Percentiles rank a stretch among this genome's conserved stretches.
Conservation (phyloP, 1,284 basidiomycete species). For the Termitomyces sp. region DNA sequence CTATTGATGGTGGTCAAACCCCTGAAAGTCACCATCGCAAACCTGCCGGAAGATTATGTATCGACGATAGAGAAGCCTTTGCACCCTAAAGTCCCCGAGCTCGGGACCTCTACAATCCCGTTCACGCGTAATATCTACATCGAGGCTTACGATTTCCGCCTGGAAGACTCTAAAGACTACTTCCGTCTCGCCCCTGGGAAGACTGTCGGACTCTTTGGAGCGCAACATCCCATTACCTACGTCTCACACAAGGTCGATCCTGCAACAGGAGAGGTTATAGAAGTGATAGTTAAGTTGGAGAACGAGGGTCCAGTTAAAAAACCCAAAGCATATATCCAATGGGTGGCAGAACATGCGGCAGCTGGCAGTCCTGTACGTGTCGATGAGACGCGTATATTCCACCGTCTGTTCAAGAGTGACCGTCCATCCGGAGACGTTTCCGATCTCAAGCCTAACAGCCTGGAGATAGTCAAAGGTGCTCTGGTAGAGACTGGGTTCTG, state of each 20-base stretch:
- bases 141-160: constrained; percentile 90
- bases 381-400: constrained; percentile 90
- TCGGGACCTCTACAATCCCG: constrained; percentile 81
- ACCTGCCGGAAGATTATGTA: constrained; percentile 84
- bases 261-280: constrained; percentile 65
- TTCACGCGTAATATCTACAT: constrained; percentile 93
- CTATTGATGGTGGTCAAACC: constrained; percentile 92
- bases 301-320: constrained; percentile 67
- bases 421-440: constrained; percentile 82
- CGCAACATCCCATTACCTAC: constrained; percentile 94
- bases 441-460: constrained; percentile 76
- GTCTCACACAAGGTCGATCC: constrained; percentile 80
- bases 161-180: constrained; percentile 91
- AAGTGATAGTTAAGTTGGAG: constrained; percentile 80
- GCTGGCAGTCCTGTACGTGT: constrained; percentile 79
- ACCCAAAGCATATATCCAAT: constrained; percentile 96
- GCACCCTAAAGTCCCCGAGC: constrained; percentile 90
- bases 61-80: constrained; percentile 86
- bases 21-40: constrained; percentile 88
- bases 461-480: constrained; percentile 77
- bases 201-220: constrained; percentile 94
- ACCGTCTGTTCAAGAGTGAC: constrained; percentile 91
- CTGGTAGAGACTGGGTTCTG: constrained; percentile 91
- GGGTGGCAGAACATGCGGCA: constrained; percentile 85
- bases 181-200: constrained; percentile 97